phyloP scores from a whole-genome alignment of 1,139 yeast genomes.

The Hemisphaericaspora xylofermentans region DNA sequence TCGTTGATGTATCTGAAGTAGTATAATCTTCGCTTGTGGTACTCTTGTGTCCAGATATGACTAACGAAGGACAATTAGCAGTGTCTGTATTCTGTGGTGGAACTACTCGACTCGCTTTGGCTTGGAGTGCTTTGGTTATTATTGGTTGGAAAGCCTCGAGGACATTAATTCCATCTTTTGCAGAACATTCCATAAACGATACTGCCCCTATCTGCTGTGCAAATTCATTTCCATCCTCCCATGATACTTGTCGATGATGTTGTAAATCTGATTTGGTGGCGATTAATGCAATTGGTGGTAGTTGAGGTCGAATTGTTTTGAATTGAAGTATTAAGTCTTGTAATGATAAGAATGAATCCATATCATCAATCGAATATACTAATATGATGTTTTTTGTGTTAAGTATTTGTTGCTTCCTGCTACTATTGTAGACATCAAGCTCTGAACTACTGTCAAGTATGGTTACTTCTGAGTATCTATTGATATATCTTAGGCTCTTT shows the following conservation, averaged over 20 bases:
- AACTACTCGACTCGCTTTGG: neutral
- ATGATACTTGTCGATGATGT: constrained; percentile 25
- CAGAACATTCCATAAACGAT: constrained; percentile 31
- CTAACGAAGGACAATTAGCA: neutral
- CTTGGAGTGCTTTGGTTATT: constrained; percentile 5
- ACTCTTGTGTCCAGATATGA: neutral
- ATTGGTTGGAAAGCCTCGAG: constrained; percentile 31
- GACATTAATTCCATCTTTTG: constrained; percentile 22
- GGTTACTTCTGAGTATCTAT: constrained; percentile 24
- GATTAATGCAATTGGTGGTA: constrained; percentile 33
- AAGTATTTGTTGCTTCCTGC: constrained; percentile 26
- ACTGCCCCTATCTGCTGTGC: constrained; percentile 29
- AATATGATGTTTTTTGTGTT: constrained; percentile 34
- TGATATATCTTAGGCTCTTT: constrained; percentile 20
- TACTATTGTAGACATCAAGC: constrained; percentile 28
- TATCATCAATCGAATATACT: constrained; percentile 30
- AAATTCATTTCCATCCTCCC: constrained; percentile 29
- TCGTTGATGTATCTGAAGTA: neutral
- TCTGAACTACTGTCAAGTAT: constrained; percentile 28
- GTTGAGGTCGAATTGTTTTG: constrained; percentile 16
- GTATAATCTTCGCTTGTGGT: neutral
- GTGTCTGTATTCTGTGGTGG: neutral
- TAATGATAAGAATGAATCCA: constrained; percentile 27
- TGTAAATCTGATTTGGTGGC: constrained; percentile 35
- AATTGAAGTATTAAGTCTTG: constrained; percentile 28